Conservation (phyloP, 805 yeast species). For the Hanseniaspora vineae region DNA sequence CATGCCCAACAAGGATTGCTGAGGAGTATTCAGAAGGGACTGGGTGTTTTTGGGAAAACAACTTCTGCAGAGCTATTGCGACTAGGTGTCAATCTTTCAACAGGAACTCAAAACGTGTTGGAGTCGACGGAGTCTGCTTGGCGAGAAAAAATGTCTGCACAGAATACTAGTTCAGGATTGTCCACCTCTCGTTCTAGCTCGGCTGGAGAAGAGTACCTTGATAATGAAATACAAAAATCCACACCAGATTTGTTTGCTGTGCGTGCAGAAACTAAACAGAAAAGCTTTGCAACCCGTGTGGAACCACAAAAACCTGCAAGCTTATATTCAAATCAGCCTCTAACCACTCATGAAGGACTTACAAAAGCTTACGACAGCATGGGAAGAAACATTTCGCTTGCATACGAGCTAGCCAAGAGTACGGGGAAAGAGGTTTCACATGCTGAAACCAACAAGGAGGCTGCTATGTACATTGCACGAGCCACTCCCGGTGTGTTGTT, state of each 20-base stretch:
- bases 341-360: slow-evolving; percentile 55
- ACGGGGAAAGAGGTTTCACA: slow-evolving; percentile 52
- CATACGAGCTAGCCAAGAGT: slow-evolving; percentile 46
- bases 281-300: slow-evolving; percentile 11
- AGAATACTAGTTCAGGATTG: slow-evolving; percentile 11
- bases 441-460: slow-evolving; percentile 53
- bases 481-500: slow-evolving; percentile 73
- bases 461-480: slow-evolving; percentile 52
- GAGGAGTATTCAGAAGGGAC: slow-evolving; percentile 64
- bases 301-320: slow-evolving; percentile 35
- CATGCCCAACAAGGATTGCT: slow-evolving; percentile 55
- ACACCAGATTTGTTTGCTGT: slow-evolving; percentile 15
- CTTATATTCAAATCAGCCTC: slow-evolving; percentile 78
- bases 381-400: slow-evolving; percentile 52
- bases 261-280: no score
- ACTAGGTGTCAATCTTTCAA: slow-evolving; percentile 73
- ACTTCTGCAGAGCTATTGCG: slow-evolving; percentile 72
- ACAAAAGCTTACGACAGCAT: slow-evolving; percentile 61
- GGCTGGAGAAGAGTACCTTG: slow-evolving; percentile 14
- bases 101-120: slow-evolving; percentile 72
- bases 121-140: slow-evolving; percentile 64
- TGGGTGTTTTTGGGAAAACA: slow-evolving; percentile 56
- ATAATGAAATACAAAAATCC: slow-evolving; percentile 9
- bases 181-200: neutral
- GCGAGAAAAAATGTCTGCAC: slow-evolving; percentile 8